phyloP scores from a whole-genome alignment of 2,329 filamentous ascomycete genomes.

The Fusarium tuaranense region DNA sequence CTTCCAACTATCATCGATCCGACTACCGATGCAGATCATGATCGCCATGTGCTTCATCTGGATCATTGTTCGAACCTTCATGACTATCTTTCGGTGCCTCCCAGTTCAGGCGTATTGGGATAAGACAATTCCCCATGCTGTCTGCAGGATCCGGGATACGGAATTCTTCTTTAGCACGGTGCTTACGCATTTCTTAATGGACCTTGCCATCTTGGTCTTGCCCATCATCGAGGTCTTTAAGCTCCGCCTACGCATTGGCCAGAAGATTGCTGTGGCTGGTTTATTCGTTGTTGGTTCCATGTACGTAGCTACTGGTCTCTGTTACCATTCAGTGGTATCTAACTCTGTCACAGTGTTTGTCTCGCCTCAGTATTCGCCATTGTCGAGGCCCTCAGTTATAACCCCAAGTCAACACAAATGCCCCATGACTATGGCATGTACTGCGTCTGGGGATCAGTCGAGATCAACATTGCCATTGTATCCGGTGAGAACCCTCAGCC shows the following conservation, averaged over 20 bases:
- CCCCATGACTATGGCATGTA: constrained; percentile 30
- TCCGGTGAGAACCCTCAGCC: constrained; percentile 12
- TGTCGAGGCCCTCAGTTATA: constrained; percentile 22
- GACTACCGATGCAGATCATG: constrained; percentile 43
- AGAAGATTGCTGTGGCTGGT: constrained; percentile 24
- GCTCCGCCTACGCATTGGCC: constrained; percentile 9
- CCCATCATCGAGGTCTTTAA: constrained; percentile 30
- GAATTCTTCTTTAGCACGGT: constrained; percentile 1
- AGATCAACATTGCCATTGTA: constrained; percentile 39
- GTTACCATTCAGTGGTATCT: fast-evolving
- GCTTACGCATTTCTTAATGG: constrained; percentile 1
- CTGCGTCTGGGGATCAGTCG: constrained; percentile 33
- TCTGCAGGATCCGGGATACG: not conserved
- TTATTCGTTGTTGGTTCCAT: constrained; percentile 24
- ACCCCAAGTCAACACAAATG: constrained; percentile 23
- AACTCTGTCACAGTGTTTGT: constrained; percentile 19
- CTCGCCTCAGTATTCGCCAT: constrained; percentile 32
- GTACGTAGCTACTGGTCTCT: not conserved
- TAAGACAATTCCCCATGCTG: not conserved
- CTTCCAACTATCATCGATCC: constrained; percentile 44
- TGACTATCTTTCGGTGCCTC: not conserved
- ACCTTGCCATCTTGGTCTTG: constrained; percentile 19
- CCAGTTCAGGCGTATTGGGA: not conserved
- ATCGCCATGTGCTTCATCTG: constrained; percentile 38
- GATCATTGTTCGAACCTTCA: constrained; percentile 30